Evolutionary conservation across 2,329 filamentous ascomycete species (phyloP), one percentile per base, ranked within the genome.

Genomic region (Sarocladium kiliense): DNA sequence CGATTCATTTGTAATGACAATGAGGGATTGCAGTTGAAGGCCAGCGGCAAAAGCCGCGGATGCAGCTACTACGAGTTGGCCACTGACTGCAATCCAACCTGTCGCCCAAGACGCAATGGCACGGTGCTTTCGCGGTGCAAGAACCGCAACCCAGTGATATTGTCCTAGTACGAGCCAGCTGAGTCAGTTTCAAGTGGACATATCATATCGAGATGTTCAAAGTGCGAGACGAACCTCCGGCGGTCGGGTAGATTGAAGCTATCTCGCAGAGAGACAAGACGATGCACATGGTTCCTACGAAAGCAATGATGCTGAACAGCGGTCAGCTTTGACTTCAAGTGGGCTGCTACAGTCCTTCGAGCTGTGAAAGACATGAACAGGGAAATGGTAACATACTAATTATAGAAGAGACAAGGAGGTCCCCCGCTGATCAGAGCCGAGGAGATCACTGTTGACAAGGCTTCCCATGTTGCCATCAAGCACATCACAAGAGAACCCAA

Each of bases 31-130:
- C 0, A 71, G 61, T 54, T 77, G 72, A 0, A 77, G 66, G 0
- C 73, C 75, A 1, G 70, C 71, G 0, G 74, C 70, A 49, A 78
- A 78, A 0, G 75, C 75, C 18, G 74, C 74, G 1, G 76, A 76
- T 0, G 74, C 72, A n/a, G 74, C 73, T 2, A 77, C 58, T 1
- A 77, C 69, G 3, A 74, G 67, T 45, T 77, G 74, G 0, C 75
- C 76, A 14, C 74, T 75, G 23, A 77, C 68, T 1, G 71, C 74
- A 32, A 77, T 73, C 72, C 74, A 77, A 58, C 71, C 71, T 1
- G 70, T 73, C 3, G 55, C 53, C 53, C 51, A 63, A 1, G 60
- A 55, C 10, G 58, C 58, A 11, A 53, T 32, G 1, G 47, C 25
- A 18, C 60, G 54, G 5, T 32, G 55, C 9, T 53, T 47, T 1